Base-by-base conservation (phyloP, 2,329 filamentous ascomycete species). In the Parasarocladium wereldwijsianum region DNA sequence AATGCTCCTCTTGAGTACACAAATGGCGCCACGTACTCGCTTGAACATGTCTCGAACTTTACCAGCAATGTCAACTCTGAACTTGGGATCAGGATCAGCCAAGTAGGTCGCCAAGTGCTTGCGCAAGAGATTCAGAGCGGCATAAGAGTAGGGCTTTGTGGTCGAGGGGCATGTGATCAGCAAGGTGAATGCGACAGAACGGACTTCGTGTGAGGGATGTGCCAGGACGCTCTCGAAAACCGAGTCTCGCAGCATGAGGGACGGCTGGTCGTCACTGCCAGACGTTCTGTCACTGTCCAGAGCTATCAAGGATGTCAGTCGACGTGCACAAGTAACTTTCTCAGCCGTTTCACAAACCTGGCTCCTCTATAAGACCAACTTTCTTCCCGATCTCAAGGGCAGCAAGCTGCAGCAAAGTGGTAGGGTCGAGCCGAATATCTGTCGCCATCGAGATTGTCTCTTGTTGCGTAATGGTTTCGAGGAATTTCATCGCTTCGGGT, bases 51-150 rank as follows among this genome's bases (percentile, higher is more conserved):
- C 75, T 36, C 82, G 76, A 3, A 78, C 72, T 37, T 81, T 69
- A 15, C 74, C 73, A 16, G 87, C 63, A 2, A 92, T 64, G 40
- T 93, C 83, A 34, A 86, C 78, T 33, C 90, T 73, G 39, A 86
- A 79, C 42, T 87, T 84, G 5, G 87, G 76, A 46, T 94, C 85
- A 1, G 81, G 74, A 38, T 94, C 86, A 3, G 83, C 72, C 46
- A 92, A 78, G 38, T 87, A 72, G 11, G 76, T 67, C 1, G 69
- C 64, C 4, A 96, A 54, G 34, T 82, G 72, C 19, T 57, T 60
- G 31, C 64, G 64, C 3, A 96, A 57, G 9, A 78, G 62, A 3
- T 55, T 49, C 3, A 94, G 59, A 0, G 76, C 66, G 8, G 58
- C 62, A 0, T 54, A 43, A 1, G 76, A 76, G 31, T 92, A 75